Percentiles rank a stretch among this genome's conserved stretches.
These are phyloP conservation scores for Vanderwaltozyma verrucispora DNA, from an alignment of 805 yeast genomes.

Conservation along the genomic window DNA sequence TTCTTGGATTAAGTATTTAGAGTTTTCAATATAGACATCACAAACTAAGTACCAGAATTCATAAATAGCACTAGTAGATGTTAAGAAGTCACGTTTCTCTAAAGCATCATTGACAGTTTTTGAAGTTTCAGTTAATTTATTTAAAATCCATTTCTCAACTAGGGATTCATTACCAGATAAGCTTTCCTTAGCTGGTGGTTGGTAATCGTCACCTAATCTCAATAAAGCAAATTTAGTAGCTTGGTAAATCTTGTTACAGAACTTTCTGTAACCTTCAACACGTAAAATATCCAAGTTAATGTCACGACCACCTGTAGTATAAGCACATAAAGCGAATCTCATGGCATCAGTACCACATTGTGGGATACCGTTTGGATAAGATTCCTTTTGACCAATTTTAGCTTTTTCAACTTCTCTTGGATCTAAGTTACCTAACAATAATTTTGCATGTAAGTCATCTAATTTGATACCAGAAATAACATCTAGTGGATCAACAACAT, in stretches of 20 bases:
- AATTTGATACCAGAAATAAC: conserved; percentile 83
- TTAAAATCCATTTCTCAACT: conserved; percentile 95
- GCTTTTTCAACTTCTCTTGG: conserved; percentile 84
- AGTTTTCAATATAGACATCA: conserved; percentile 97
- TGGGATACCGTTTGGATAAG: conserved; percentile 95
- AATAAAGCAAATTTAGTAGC: conserved; percentile 95
- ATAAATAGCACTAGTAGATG: conserved; percentile 77
- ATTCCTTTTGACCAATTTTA: conserved; percentile 71
- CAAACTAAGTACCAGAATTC: conserved; percentile 94
- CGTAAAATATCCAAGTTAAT: conserved; percentile 91
- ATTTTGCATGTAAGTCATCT: conserved; percentile 67
- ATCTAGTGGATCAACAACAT: conserved; percentile 92
- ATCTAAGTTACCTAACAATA: conserved; percentile 75
- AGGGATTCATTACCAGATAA: conserved; percentile 74
- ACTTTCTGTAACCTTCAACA: conserved; percentile 98
- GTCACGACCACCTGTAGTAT: conserved; percentile 97
- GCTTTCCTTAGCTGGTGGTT: conserved; percentile 58
- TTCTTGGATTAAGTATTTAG: conserved; percentile 83
- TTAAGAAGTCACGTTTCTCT: conserved; percentile 82
- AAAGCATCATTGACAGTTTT: conserved; percentile 52
- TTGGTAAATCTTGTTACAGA: conserved; percentile 98
- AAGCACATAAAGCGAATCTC: conserved; percentile 96
- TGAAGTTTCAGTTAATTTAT: conserved; percentile 65
- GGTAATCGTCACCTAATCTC: conserved; percentile 82
- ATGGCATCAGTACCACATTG: conserved; percentile 99